Base-by-base conservation (phyloP, 257 asterid genomes). In the Jaltomata sinuosa region DNA sequence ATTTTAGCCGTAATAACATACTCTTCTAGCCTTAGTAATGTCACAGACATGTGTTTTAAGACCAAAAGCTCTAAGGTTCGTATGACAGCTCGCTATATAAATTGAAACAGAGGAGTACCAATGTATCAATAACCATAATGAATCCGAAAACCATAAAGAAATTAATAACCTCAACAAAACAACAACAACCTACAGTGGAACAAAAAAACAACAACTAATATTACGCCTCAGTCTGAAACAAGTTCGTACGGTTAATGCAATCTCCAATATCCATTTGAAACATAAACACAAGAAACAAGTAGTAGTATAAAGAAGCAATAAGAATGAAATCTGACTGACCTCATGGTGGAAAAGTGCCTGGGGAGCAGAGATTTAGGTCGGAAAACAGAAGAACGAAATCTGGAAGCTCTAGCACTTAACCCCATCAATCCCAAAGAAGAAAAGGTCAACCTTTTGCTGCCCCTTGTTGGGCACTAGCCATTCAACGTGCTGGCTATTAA, bases 321-420 rank as follows among this genome's bases (percentile, higher is more conserved):
- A 27, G 42, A 47, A 7, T 27, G 45, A 49, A 77, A 88, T 80
- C 92, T 91, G 80, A 93, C 92, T 91, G 80, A 93, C 95, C 89
- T 91, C 94, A 93, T 93, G 81, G 85, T 84, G 83, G 61, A 86
- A 27, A 83, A 83, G 84, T 85, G 86, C 62, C 86, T 83, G 10
- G 91, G 90, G 32, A 89, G 86, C 85, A 89, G 81, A 77, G 85
- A 86, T 65, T 87, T 89, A 67, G 93, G 87, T 88, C 87, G 87
- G 83, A 85, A 83, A 77, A 82, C 59, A 71, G 83, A 34, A 15
- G 87, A 88, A 62, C 85, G 84, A 80, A 83, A 85, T 87, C 86
- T 87, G 11, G 83, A 78, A 22, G 91, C 64, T 84, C 93, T 85
- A 47, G 80, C 45, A 85, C 83, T 71, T 65, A 83, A 85, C 69